phyloP scores from a whole-genome alignment of 1,284 basidiomycete genomes.

The Rhodotorula sp. region DNA sequence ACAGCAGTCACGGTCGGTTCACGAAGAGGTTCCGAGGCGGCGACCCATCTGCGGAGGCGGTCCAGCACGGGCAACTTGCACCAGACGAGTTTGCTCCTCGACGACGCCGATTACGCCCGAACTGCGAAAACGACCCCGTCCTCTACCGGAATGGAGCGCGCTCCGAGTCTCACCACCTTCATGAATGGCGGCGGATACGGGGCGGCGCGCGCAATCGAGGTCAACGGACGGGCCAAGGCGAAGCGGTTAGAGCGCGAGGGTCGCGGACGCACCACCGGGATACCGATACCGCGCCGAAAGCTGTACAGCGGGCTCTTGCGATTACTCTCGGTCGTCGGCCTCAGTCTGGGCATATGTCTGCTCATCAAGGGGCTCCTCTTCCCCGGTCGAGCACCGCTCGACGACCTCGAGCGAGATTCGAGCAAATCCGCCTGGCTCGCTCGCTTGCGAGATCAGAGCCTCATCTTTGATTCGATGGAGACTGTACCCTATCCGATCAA shows the following conservation, averaged over 20 bases:
- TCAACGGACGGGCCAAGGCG: background rate
- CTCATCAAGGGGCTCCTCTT: background rate
- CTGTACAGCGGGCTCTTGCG: constrained; percentile 4
- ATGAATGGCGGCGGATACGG: constrained; percentile 10
- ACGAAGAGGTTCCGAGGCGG: background rate
- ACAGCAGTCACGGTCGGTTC: too few species aligned
- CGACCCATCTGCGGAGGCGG: constrained; percentile 1
- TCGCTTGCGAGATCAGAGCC: background rate
- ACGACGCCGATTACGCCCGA: constrained; percentile 1
- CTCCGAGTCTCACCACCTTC: constrained; percentile 19
- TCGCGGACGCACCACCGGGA: background rate
- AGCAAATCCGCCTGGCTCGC: background rate
- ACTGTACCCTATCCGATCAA: constrained; percentile 16
- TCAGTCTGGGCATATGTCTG: background rate
- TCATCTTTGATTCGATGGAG: constrained; percentile 18
- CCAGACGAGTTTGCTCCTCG: constrained; percentile 6
- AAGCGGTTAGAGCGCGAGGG: background rate
- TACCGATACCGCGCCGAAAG: constrained; percentile 1
- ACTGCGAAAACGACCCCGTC: background rate
- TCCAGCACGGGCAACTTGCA: constrained; percentile 1
- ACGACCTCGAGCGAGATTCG: background rate
- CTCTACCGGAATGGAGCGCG: constrained; percentile 21
- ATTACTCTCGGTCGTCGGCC: background rate
- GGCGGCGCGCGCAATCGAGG: too few species aligned
- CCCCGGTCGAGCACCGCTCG: background rate